Evolutionary conservation across 371 early-diverging fungal species (phyloP).

Genomic region (Mucor velutinosus): DNA sequence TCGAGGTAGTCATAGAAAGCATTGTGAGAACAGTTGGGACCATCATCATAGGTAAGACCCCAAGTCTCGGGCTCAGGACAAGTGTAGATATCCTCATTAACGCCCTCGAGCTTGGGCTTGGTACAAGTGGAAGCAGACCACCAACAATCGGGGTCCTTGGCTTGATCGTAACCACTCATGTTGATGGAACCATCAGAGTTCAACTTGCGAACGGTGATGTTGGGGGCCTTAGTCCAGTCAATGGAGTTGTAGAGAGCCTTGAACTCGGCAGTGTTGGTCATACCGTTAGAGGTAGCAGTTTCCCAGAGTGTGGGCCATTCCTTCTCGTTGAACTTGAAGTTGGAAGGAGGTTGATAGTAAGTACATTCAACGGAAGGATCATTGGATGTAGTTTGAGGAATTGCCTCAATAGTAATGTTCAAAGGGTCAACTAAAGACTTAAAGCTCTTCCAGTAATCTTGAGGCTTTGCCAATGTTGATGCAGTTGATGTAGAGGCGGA

Average conservation of each 20-base stretch:
- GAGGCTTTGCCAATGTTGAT: slow-evolving; percentile 16
- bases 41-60: slow-evolving; percentile 71
- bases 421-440: slow-evolving; percentile 22
- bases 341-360: slow-evolving; percentile 24
- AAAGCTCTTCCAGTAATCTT: slow-evolving; percentile 28
- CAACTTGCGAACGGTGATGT: slow-evolving; percentile 33
- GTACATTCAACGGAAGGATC: slow-evolving; percentile 19
- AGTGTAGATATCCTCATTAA: slow-evolving; percentile 49
- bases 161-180: slow-evolving; percentile 31
- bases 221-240: slow-evolving; percentile 48
- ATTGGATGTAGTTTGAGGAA: slow-evolving; percentile 27
- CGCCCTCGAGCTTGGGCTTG: slow-evolving; percentile 34
- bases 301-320: slow-evolving; percentile 55
- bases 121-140: slow-evolving; percentile 53
- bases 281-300: slow-evolving; percentile 51
- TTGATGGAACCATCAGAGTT: slow-evolving; percentile 33
- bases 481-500: slow-evolving; percentile 11
- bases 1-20: slow-evolving; percentile 48
- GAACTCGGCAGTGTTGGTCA: slow-evolving; percentile 48
- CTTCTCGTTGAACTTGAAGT: slow-evolving; percentile 31
- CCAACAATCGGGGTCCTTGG: slow-evolving; percentile 56
- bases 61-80: slow-evolving; percentile 60
- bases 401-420: slow-evolving; percentile 20
- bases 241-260: slow-evolving; percentile 45
- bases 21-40: slow-evolving; percentile 62